phyloP scores from a whole-genome alignment of 495 filamentous ascomycete genomes.

The Barbatosphaeria neglecta region DNA sequence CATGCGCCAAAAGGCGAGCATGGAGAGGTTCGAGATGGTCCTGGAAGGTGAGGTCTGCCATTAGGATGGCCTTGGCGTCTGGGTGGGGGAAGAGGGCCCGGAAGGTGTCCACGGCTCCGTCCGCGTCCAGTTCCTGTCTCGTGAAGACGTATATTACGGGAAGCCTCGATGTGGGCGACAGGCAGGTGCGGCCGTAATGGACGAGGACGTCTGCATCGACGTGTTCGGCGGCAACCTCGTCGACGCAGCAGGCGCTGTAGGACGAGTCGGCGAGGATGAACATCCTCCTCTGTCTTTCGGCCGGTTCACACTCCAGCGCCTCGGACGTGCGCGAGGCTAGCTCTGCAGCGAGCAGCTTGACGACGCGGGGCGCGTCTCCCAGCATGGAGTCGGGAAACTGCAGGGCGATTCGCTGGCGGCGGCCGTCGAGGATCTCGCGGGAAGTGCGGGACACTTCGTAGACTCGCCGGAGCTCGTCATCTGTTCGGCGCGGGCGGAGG shows the following conservation, averaged over 20 bases:
- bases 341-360: slow-evolving; percentile 51
- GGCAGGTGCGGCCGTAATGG: slow-evolving; percentile 86
- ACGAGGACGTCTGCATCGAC: slow-evolving; percentile 82
- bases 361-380: slow-evolving; percentile 71
- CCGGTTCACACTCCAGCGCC: too few species aligned
- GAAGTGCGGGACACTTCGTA: slow-evolving; percentile 85
- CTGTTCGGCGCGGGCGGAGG: slow-evolving; percentile 32
- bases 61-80: slow-evolving; percentile 57
- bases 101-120: slow-evolving; percentile 49
- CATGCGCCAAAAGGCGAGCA: slow-evolving; percentile 37
- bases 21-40: slow-evolving; percentile 51
- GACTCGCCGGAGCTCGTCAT: slow-evolving; percentile 61
- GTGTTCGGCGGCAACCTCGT: slow-evolving; percentile 95
- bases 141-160: slow-evolving; percentile 94
- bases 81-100: slow-evolving; percentile 53
- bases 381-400: slow-evolving; percentile 95
- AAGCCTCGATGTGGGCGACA: slow-evolving; percentile 79
- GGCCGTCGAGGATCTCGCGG: slow-evolving; percentile 54
- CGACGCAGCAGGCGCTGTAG: slow-evolving; percentile 93
- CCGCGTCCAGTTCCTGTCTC: slow-evolving; percentile 46
- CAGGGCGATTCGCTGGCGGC: slow-evolving; percentile 69
- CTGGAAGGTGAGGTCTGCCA: slow-evolving; percentile 82
- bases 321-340: slow-evolving; percentile 18
- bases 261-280: slow-evolving; percentile 93
- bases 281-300: slow-evolving; percentile 29